A percentile compares a stretch with the other conserved stretches of the same genome.
phyloP scores from a whole-genome alignment of 2,329 filamentous ascomycete species.

The Colletotrichum ledebouriae region DNA sequence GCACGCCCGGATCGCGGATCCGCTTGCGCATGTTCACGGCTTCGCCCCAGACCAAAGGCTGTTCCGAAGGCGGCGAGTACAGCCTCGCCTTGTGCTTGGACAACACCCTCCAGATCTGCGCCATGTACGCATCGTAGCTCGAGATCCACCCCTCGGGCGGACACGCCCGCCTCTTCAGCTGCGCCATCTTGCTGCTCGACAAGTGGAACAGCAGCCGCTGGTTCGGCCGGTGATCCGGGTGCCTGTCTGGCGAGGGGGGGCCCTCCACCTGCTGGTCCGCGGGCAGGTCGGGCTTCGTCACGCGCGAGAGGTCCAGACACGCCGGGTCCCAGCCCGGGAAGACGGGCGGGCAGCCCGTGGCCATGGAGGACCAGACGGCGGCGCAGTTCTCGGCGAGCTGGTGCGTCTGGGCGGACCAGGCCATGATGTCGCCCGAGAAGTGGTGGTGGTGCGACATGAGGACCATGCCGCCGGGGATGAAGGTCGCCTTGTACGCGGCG shows the following conservation, averaged over 20 bases:
- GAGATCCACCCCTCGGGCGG: constrained; percentile 56
- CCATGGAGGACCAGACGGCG: constrained; percentile 44
- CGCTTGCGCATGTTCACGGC: constrained; percentile 56
- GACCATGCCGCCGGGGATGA: constrained; percentile 56
- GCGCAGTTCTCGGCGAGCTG: constrained; percentile 60
- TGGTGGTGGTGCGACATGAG: constrained; percentile 59
- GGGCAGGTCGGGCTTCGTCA: constrained; percentile 48
- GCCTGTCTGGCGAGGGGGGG: constrained; percentile 46
- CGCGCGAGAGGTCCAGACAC: constrained; percentile 52
- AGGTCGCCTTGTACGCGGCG: constrained; percentile 57
- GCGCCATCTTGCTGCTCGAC: constrained; percentile 57
- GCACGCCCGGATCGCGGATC: constrained; percentile 51
- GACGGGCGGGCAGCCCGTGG: not conserved
- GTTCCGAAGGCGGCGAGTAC: constrained; percentile 50
- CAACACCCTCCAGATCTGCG: constrained; percentile 57
- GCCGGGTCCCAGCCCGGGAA: constrained; percentile 47
- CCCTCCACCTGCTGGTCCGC: constrained; percentile 50
- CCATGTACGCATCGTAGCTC: constrained; percentile 59
- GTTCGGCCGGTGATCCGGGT: constrained; percentile 48
- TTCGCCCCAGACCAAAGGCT: constrained; percentile 51
- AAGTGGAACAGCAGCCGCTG: constrained; percentile 57
- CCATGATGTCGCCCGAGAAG: constrained; percentile 59
- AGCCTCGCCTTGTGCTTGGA: constrained; percentile 52
- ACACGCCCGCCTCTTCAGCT: constrained; percentile 54
- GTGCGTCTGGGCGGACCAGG: constrained; percentile 53